Conservation (phyloP, 257 asterid species). For the Gentiana macrophylla region DNA sequence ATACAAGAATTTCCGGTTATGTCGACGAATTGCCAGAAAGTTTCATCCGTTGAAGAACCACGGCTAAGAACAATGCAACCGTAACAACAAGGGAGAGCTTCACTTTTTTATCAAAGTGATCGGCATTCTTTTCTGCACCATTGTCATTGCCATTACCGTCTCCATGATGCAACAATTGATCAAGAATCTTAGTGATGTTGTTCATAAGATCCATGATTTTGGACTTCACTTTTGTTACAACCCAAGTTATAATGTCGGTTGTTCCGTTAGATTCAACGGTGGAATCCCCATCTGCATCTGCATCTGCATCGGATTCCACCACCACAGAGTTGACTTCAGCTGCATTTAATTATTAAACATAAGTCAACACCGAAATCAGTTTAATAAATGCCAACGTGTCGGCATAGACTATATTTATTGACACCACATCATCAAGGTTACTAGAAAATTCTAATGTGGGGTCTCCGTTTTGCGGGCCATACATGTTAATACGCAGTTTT, state of each 20-base stretch:
- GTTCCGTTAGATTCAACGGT: constrained; percentile 17
- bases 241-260: constrained; percentile 29
- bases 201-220: constrained; percentile 38
- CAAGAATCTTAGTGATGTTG: constrained; percentile 27
- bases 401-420: no score
- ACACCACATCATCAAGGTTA: no score
- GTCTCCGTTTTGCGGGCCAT: no score
- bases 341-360: background rate
- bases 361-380: no score
- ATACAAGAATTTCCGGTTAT: constrained; percentile 1
- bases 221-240: constrained; percentile 24
- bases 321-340: constrained; percentile 15
- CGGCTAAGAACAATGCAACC: constrained; percentile 39
- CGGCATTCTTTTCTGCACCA: constrained; percentile 3
- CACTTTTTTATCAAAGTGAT: constrained; percentile 32
- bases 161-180: constrained; percentile 18
- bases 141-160: constrained; percentile 14
- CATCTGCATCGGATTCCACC: background rate
- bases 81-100: constrained; percentile 51
- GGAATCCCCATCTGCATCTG: constrained; percentile 12
- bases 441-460: no score
- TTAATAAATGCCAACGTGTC: no score
- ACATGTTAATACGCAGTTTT: background rate
- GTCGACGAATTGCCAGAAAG: constrained; percentile 43
- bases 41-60: constrained; percentile 36